A percentile compares a stretch with the other conserved stretches of the same genome.
These are phyloP conservation scores for Quercus lobata DNA, from an alignment of 331 rosid species.

Conservation along the genomic window DNA sequence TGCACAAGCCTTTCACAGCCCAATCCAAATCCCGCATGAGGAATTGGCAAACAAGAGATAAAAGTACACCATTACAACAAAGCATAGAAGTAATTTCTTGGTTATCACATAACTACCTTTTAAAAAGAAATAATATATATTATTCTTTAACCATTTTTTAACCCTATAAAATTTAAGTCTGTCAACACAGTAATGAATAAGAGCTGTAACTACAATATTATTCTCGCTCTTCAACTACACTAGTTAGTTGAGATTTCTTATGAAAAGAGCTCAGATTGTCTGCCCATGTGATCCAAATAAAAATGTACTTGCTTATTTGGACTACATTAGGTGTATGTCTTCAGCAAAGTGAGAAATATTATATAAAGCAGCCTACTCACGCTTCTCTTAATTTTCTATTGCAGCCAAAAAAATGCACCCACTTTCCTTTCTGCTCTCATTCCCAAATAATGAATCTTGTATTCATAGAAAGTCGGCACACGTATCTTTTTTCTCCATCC, in stretches of 20 bases:
- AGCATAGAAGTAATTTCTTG: neutral
- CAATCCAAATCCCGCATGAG: constrained; percentile 93
- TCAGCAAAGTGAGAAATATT: neutral
- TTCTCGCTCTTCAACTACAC: neutral
- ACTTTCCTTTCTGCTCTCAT: neutral
- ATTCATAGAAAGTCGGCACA: neutral
- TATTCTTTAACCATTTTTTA: neutral
- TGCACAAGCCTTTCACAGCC: constrained; percentile 94
- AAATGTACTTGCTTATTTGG: neutral
- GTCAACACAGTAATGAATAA: neutral
- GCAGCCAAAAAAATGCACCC: neutral
- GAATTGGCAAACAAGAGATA: constrained; percentile 50
- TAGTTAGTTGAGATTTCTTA: neutral
- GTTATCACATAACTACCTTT: neutral
- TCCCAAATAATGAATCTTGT: neutral
- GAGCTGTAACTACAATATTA: neutral
- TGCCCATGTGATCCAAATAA: neutral
- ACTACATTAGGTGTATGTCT: neutral
- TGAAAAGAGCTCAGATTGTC: neutral
- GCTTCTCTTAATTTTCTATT: neutral
- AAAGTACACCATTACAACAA: neutral
- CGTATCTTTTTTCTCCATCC: neutral
- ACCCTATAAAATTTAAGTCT: neutral
- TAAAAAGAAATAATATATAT: no score
- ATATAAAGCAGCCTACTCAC: no score